phyloP scores from a whole-genome alignment of 768 basidiomycete species.

The Suillus lakei region DNA sequence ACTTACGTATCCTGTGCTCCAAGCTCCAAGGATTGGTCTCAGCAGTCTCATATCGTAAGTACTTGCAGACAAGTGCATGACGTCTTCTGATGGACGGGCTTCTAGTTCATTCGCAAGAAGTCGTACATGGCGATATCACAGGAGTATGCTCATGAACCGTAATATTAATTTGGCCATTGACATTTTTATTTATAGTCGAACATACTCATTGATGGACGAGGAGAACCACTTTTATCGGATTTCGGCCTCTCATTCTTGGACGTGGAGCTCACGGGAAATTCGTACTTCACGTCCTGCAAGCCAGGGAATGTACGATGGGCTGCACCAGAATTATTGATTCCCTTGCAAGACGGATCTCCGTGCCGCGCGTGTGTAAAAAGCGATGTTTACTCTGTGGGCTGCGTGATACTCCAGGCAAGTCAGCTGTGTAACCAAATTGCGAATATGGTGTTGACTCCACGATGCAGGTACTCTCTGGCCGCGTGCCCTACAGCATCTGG shows the following conservation, averaged over 20 bases:
- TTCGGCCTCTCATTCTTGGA: conserved; percentile 49
- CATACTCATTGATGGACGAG: conserved; percentile 11
- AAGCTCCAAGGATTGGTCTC: conserved; percentile 46
- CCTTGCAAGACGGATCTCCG: not conserved
- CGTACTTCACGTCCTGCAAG: conserved; percentile 19
- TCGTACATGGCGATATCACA: conserved; percentile 17
- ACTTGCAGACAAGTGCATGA: not conserved
- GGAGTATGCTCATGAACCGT: not conserved
- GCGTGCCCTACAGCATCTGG: conserved; percentile 7
- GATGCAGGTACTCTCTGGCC: conserved; percentile 10
- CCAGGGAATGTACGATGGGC: conserved; percentile 18
- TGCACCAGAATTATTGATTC: conserved; percentile 22
- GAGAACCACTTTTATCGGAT: conserved; percentile 29
- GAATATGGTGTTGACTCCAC: not conserved
- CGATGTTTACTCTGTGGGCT: conserved; percentile 27
- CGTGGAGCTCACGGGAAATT: conserved; percentile 36
- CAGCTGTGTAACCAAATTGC: not conserved
- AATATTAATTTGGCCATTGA: not conserved
- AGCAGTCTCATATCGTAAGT: conserved; percentile 44
- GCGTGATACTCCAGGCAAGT: conserved; percentile 26
- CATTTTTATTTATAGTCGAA: conserved; percentile 11
- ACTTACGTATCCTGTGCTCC: not conserved
- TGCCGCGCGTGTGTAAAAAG: conserved; percentile 6
- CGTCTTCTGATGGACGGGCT: not conserved
- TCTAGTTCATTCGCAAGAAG: conserved; percentile 9